Evolutionary conservation across 345 rosid species (phyloP).

Genomic region (Melaleuca alternifolia): DNA sequence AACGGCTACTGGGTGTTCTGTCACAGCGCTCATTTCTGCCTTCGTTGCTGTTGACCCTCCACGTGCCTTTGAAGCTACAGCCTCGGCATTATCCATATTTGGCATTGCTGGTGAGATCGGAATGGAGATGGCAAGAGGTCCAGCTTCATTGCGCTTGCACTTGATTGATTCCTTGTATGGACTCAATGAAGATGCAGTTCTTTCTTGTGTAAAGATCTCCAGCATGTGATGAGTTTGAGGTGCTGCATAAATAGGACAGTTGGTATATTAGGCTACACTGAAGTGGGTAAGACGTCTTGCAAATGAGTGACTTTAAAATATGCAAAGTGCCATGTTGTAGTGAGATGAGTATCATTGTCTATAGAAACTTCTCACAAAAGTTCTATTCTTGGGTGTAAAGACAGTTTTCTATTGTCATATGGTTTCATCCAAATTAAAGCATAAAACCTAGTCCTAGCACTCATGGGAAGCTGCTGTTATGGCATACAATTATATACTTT

Average conservation of each 20-base stretch:
- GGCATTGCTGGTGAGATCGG: constrained; percentile 87
- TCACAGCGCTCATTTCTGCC: constrained; percentile 68
- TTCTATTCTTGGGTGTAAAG: neutral
- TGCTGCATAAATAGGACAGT: neutral
- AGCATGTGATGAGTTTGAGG: neutral
- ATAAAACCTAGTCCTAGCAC: neutral
- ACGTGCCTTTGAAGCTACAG: constrained; percentile 62
- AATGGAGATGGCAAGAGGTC: constrained; percentile 63
- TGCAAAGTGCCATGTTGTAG: neutral
- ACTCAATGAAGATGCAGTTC: constrained; percentile 42
- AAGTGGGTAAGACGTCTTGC: neutral
- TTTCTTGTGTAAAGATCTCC: constrained; percentile 28
- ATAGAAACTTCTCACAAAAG: neutral
- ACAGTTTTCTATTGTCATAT: neutral
- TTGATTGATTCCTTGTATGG: constrained; percentile 68
- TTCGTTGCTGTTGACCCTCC: constrained; percentile 57
- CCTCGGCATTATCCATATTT: constrained; percentile 65
- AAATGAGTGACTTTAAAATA: neutral
- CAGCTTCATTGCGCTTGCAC: constrained; percentile 73
- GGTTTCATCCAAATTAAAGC: neutral
- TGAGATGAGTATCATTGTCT: neutral
- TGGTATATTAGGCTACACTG: neutral
- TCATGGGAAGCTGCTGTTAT: neutral
- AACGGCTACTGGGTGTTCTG: constrained; percentile 81
- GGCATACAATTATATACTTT: neutral